phyloP scores from a whole-genome alignment of 495 filamentous ascomycete genomes.

The Thozetella sp. region DNA sequence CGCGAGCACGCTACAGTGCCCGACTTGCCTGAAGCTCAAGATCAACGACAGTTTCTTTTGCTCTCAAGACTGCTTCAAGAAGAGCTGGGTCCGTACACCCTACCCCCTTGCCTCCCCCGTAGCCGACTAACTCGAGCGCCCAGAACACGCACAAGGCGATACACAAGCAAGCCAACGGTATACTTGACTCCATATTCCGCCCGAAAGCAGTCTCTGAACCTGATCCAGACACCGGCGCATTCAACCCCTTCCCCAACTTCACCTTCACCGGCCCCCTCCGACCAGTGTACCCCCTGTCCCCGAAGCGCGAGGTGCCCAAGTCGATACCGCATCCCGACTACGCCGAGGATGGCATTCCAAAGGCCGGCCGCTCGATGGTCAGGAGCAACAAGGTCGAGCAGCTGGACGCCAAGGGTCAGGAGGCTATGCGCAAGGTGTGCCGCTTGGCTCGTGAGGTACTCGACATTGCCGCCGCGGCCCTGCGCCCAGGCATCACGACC shows the following conservation, averaged over 20 bases:
- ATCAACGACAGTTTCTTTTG: constrained; percentile 93
- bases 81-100: constrained; percentile 80
- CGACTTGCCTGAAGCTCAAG: constrained; percentile 87
- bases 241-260: constrained; percentile 90
- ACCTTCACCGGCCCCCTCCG: constrained; percentile 77
- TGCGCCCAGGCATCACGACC: constrained; percentile 88
- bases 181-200: constrained; percentile 66
- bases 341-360: constrained; percentile 78
- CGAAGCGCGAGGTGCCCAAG: constrained; percentile 71
- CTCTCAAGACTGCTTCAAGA: constrained; percentile 98
- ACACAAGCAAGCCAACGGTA: constrained; percentile 84
- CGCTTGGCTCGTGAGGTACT: constrained; percentile 86
- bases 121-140: constrained; percentile 9
- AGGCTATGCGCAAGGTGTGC: constrained; percentile 92
- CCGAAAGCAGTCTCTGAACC: constrained; percentile 82
- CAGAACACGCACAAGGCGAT: constrained; percentile 83
- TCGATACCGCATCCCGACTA: constrained; percentile 87
- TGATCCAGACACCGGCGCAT: constrained; percentile 85
- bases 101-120: background rate
- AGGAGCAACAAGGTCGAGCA: constrained; percentile 79
- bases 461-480: constrained; percentile 82
- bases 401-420: constrained; percentile 74
- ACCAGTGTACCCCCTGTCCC: constrained; percentile 88
- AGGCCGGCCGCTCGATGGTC: constrained; percentile 70
- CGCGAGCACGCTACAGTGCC: constrained; percentile 85